Percentiles rank a stretch among this genome's conserved stretches.
Conservation (phyloP, 176 grass and related monocot genomes). For the Areca catechu region DNA sequence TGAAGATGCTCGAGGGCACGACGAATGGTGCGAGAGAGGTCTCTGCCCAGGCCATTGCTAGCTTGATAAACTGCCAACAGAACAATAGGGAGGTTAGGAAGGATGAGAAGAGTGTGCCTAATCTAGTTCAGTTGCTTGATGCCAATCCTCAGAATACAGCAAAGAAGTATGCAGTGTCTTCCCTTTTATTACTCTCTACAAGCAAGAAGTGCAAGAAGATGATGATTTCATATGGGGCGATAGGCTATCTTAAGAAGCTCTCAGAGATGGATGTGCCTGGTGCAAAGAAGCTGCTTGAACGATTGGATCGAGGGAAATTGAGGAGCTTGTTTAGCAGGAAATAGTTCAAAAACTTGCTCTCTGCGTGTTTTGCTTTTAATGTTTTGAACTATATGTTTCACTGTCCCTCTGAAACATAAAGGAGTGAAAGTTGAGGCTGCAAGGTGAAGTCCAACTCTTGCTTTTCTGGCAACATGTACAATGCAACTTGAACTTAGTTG, state of each 20-base stretch:
- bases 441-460: too few relatives aligned
- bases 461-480: too few relatives aligned
- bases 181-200: neutral
- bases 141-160: constrained; percentile 5
- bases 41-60: constrained; percentile 4
- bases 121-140: constrained; percentile 4
- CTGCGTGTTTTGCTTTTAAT: too few relatives aligned
- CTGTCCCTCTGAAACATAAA: too few relatives aligned
- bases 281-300: constrained; percentile 8
- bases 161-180: constrained; percentile 8
- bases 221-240: constrained; percentile 13
- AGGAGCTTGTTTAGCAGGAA: constrained; percentile 8
- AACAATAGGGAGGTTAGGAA: constrained; percentile 15
- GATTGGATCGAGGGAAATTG: constrained; percentile 1
- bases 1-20: constrained; percentile 2
- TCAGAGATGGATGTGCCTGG: constrained; percentile 5
- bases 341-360: neutral
- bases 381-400: too few relatives aligned
- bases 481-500: too few relatives aligned
- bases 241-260: constrained; percentile 14
- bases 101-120: neutral
- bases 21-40: constrained; percentile 2
- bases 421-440: too few relatives aligned
- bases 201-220: constrained; percentile 25
- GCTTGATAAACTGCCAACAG: constrained; percentile 1